Percentiles rank a stretch among this genome's conserved stretches.
Conservation (phyloP, 805 yeast genomes). For the Zygosaccharomyces lentus region DNA sequence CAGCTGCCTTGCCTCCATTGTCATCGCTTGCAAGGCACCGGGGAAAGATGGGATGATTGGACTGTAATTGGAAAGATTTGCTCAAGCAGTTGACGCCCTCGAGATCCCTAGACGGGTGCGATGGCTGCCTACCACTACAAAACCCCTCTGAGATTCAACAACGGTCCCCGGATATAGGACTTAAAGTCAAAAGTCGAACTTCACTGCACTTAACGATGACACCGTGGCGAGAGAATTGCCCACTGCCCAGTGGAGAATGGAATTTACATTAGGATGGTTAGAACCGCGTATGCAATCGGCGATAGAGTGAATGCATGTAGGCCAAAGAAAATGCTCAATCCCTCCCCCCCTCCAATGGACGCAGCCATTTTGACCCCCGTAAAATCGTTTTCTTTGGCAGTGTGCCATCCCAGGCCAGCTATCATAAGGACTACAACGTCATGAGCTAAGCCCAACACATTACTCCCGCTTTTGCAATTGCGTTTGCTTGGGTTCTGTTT, state of each 20-base stretch:
- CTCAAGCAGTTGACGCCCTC: conserved; percentile 66
- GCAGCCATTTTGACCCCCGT: conserved; percentile 71
- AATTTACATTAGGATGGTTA: conserved; percentile 68
- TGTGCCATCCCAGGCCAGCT: conserved; percentile 71
- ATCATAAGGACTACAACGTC: conserved; percentile 71
- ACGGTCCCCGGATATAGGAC: too few relatives aligned
- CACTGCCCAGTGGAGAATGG: conserved; percentile 53
- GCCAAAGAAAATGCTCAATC: conserved; percentile 53
- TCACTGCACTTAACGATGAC: conserved; percentile 72
- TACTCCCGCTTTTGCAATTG: conserved; percentile 47
- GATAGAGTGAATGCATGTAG: conserved; percentile 37
- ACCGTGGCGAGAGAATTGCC: conserved; percentile 63
- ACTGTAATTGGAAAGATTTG: conserved; percentile 65
- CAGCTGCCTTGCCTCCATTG: conserved; percentile 34
- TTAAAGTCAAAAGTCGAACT: conserved; percentile 39
- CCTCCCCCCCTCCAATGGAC: too few relatives aligned
- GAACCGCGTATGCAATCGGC: conserved; percentile 51
- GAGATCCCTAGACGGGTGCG: conserved; percentile 66
- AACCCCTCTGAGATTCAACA: conserved; percentile 56
- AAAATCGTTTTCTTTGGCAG: conserved; percentile 66
- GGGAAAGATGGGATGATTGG: conserved; percentile 58
- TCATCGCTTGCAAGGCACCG: conserved; percentile 43
- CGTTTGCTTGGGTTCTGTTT: conserved; percentile 60
- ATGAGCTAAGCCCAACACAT: conserved; percentile 72
- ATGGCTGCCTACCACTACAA: conserved; percentile 68